Base-by-base conservation (phyloP, 2,329 filamentous ascomycete genomes). In the Colletotrichum tabaci region DNA sequence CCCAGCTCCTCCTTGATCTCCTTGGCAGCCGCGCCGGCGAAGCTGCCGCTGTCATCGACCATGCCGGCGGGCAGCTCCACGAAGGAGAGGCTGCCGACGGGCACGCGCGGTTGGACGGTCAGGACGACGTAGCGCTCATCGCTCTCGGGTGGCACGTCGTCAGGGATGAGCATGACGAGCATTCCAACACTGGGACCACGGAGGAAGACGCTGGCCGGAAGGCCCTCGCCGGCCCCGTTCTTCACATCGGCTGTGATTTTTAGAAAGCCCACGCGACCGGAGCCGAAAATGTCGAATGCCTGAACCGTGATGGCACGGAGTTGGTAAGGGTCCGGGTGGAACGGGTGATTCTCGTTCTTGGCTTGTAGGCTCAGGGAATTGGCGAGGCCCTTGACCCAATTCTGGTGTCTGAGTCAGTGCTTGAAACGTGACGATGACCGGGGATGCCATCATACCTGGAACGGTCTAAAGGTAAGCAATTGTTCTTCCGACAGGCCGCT, bases 1-100 rank as follows among this genome's bases (percentile, higher is more conserved):
- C 87, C 88, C 2, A 90, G 81, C 78, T 91, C 90, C 80, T 91
- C 89, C 71, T 87, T 73, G 12, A 92, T 89, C 81, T 92, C 90
- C 75, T 83, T 85, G 3, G 89, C 89, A 2, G 89, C 90, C 0
- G 84, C 83, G 30, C 90, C 89, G 15, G 84, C 83, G 76, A 91
- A 91, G 38, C 82, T 85, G 0, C 86, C 87, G 16, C 81, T 77
- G 64, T 85, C 84, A 74, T 90, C 87, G 3, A 90, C 84, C 88
- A 90, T 87, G 8, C 88, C 86, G 0, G 89, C 89, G 0, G 89
- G 89, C 15, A 91, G 75, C 77, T 91, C 87, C 3, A 87, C 81
- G 73, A 90, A 86, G 47, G 84, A 80, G 38, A 91, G 77, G n/a
- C 87, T 87, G 2, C 87, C 88, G 0, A 83, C 87, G 0, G 89